These are phyloP conservation scores for Neurospora sp. DNA, from an alignment of 2,329 filamentous ascomycete species.

Conservation along the genomic window DNA sequence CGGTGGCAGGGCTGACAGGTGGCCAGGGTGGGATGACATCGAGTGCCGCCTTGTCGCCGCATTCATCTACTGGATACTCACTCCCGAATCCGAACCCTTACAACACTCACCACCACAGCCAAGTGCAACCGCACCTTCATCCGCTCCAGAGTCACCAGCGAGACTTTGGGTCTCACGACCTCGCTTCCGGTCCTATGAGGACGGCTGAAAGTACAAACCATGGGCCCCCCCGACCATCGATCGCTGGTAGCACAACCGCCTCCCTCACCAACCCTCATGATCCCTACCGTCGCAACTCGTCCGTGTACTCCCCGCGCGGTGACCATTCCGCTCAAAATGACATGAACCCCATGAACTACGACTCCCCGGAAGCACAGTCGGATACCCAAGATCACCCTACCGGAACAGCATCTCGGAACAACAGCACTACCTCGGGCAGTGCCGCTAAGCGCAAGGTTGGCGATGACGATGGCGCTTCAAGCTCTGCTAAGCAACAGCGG, in stretches of 20 bases:
- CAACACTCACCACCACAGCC: neutral
- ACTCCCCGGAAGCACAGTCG: constrained; percentile 13
- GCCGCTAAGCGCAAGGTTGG: constrained; percentile 30
- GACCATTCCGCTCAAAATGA: constrained; percentile 36
- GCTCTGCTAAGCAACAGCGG: constrained; percentile 39
- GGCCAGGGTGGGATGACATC: neutral
- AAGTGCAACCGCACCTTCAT: neutral
- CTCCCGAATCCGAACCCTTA: neutral
- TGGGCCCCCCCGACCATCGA: neutral
- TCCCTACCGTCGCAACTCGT: constrained; percentile 14
- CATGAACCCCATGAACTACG: constrained; percentile 4
- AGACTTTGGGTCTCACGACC: constrained; percentile 8
- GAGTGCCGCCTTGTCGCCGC: constrained; percentile 15
- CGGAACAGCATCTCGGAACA: constrained; percentile 12
- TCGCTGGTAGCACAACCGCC: constrained; percentile 1
- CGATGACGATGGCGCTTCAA: constrained; percentile 32
- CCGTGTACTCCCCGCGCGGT: constrained; percentile 29
- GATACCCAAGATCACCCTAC: constrained; percentile 20
- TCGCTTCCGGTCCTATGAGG: neutral
- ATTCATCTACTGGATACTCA: constrained; percentile 1
- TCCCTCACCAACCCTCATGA: constrained; percentile 16
- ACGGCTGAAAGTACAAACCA: neutral
- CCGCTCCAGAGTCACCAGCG: constrained; percentile 6
- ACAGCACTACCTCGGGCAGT: constrained; percentile 4
- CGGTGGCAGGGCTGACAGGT: neutral